Evolutionary conservation across 1,284 basidiomycete species (phyloP), one percentile per base, ranked within the genome.

Genomic region (Hypsizygus ulmarius): DNA sequence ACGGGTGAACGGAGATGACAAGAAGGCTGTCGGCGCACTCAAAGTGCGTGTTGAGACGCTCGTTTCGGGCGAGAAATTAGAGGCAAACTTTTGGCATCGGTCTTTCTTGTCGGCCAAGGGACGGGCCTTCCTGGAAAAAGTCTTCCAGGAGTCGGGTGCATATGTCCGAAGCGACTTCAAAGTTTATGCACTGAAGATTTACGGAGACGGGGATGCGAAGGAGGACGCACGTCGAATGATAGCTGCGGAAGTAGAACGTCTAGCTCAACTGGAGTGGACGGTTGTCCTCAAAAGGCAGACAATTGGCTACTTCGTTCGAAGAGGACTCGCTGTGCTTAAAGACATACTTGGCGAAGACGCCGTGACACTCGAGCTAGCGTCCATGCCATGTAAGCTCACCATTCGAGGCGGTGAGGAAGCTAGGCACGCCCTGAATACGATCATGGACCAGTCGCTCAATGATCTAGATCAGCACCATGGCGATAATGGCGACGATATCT

Each of bases 11-110:
- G 68, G 74, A 0, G 59, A 69, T 10, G 70, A 74, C 43, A 75
- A 75, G 61, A 73, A 76, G 53, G 70, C 70, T 1, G 69, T 75
- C 1, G 81, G 81, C 1, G 67, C 72, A 3, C 54, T 82, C 47
- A 83, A 82, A 59, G 80, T 82, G n/a, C 65, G 78, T 41, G 75
- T 79, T 0, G 80, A 82, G 59, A 73, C 64, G 41, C 55, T 83
- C 18, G 71, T 70, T 2, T 66, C 66, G n/a, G 80, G 81, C 4
- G 71, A 76, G 37, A 72, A 63, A 29, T 62, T 81, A 3, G 65
- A 63, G 35, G 59, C 68, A 1, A 66, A 64, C 7, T 54, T 61
- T 25, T 82, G 79, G 79, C 76, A 82, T 59, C 60, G 66, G 12
- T 67, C 67, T 0, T 66, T 81, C 43, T 55, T 52, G 15, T 54